Conservation (phyloP, 139 green algal species). For the Desmodesmus armatus region DNA sequence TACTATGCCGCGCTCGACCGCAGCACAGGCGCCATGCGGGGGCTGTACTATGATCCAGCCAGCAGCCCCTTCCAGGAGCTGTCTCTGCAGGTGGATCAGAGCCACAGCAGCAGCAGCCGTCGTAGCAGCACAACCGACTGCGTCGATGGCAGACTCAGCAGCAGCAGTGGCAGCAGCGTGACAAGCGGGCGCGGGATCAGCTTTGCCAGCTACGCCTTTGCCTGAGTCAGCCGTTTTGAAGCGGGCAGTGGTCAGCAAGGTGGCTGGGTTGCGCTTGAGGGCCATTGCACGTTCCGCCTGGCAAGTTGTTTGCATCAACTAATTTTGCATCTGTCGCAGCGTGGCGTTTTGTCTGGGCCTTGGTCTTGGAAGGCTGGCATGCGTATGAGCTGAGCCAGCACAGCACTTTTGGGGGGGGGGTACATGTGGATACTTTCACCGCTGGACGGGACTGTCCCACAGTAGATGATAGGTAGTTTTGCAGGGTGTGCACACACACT, state of each 20-base stretch:
- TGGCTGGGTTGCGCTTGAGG: too few species aligned
- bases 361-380: too few species aligned
- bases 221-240: not conserved
- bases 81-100: conserved; percentile 47
- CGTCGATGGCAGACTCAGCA: not conserved
- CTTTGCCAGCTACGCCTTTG: not conserved
- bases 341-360: too few species aligned
- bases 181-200: not conserved
- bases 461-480: too few species aligned
- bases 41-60: conserved; percentile 81
- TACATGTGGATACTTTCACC: too few species aligned
- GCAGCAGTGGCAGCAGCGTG: not conserved
- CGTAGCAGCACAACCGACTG: not conserved
- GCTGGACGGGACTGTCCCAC: too few species aligned
- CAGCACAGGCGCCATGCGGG: conserved; percentile 65
- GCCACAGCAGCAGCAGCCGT: not conserved
- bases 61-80: conserved; percentile 77
- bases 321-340: too few species aligned
- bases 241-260: not conserved
- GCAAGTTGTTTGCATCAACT: too few species aligned
- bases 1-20: conserved; percentile 29
- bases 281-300: not conserved
- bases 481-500: too few species aligned
- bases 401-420: too few species aligned
- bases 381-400: too few species aligned